Base-by-base conservation (phyloP, 495 filamentous ascomycete genomes). In the Aspergillus olivimuriae region DNA sequence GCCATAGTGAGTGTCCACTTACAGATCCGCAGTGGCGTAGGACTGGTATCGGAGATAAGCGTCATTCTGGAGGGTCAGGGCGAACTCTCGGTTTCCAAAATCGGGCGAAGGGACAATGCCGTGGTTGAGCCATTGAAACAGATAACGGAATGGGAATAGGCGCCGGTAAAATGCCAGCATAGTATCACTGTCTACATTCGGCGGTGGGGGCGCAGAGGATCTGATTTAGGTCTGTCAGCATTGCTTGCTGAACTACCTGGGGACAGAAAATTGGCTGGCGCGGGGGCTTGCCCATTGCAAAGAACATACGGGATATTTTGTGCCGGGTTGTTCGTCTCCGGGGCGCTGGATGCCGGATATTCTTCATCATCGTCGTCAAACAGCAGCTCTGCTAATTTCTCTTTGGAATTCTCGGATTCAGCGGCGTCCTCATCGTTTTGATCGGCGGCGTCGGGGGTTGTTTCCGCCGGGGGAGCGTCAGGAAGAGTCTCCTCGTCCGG, bases 111-210 rank as follows among this genome's bases (percentile, higher is more conserved):
- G 92, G 4, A 80, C 75, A 20, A 89, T 81, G 34, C 86, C 87
- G 61, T 99, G 92, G 58, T 97, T 97, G 14, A 99, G 78, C 92
- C 92, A 99, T 62, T 96, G 90, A 67, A 96, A 97, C 18, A 96
- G 81, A 51, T 87, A 83, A 23, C 92, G 83, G 71, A 94, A 99
- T 6, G 92, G 92, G 60, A 97, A 97, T 28, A 97, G 78, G 31
- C 92, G 87, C 58, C 94, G 87, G 56, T 99, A 99, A 65, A 95
- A 99, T 21, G 80, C 82, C 44, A 85, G 77, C 80, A 97, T 84
- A 11, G 90, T 72, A 53, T 89, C 87, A 5, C 85, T 78, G 51
- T 94, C 86, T 1, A 84, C 83, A 38, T 65, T 59, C 2, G 60
- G 47, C n/a, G 60, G 55, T 44, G 52, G 52, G 34, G 59, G 52